A percentile compares a stretch with the other conserved stretches of the same genome.
These are phyloP conservation scores for Aspergillus piperis DNA, from an alignment of 2,329 filamentous ascomycete species.

Conservation along the genomic window DNA sequence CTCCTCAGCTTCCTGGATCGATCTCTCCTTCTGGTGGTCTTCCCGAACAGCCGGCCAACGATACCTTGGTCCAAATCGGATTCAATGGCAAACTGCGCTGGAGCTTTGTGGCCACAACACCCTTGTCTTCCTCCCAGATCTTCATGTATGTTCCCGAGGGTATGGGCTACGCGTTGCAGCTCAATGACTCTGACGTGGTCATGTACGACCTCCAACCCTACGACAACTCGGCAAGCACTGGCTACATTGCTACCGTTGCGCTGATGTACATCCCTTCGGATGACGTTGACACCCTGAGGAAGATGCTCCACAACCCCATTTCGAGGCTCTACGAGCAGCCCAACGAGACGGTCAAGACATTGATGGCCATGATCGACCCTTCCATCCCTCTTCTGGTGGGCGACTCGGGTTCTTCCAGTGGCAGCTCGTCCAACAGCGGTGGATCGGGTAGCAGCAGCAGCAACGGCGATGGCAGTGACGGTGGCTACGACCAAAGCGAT, in stretches of 20 bases:
- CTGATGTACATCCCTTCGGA: slow-evolving; percentile 73
- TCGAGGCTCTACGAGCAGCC: slow-evolving; percentile 74
- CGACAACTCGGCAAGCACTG: slow-evolving; percentile 66
- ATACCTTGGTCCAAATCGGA: slow-evolving; percentile 76
- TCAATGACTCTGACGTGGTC: slow-evolving; percentile 53
- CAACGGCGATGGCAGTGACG: slow-evolving; percentile 42
- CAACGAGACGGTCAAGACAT: slow-evolving; percentile 64
- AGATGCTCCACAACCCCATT: slow-evolving; percentile 70
- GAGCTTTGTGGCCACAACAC: slow-evolving; percentile 71
- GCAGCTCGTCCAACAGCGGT: slow-evolving; percentile 27
- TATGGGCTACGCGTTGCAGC: slow-evolving; percentile 63
- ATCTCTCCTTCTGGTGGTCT: slow-evolving; percentile 70
- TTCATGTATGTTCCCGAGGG: slow-evolving; percentile 75
- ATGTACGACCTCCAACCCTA: slow-evolving; percentile 75
- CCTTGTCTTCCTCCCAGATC: slow-evolving; percentile 77
- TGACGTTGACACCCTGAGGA: slow-evolving; percentile 66
- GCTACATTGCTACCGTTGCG: slow-evolving; percentile 80
- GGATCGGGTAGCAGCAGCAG: slow-evolving; percentile 47
- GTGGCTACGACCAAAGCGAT: slow-evolving; percentile 42
- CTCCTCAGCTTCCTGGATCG: slow-evolving; percentile 69
- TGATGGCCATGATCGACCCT: slow-evolving; percentile 82
- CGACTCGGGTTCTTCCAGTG: slow-evolving; percentile 48
- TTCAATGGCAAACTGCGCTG: slow-evolving; percentile 84
- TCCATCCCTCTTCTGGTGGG: slow-evolving; percentile 69
- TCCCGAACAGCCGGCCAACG: slow-evolving; percentile 61